Percentiles rank a stretch among this genome's conserved stretches.
Evolutionary conservation across 2,329 filamentous ascomycete species (phyloP).

Genomic region (Penicillium rolfsii): DNA sequence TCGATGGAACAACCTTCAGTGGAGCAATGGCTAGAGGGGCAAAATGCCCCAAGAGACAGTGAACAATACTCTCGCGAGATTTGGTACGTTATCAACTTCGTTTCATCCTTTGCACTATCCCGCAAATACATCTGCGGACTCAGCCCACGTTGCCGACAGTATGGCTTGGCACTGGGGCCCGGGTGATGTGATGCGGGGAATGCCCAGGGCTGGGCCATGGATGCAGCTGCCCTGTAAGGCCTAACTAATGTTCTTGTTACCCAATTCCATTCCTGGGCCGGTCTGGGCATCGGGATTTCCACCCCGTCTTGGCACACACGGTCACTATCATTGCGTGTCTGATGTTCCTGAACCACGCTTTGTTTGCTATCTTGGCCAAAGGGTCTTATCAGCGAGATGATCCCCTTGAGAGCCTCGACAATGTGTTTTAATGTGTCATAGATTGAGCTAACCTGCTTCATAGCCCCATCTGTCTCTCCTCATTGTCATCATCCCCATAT

Average conservation of each 20-base stretch:
- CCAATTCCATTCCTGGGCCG: conserved; percentile 1
- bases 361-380: background rate
- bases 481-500: conserved; percentile 28
- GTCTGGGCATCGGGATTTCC: conserved; percentile 10
- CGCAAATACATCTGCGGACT: background rate
- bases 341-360: conserved; percentile 2
- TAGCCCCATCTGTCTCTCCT: conserved; percentile 37
- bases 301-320: background rate
- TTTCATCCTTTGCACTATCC: conserved; percentile 6
- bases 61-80: conserved; percentile 31
- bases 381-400: background rate
- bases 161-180: conserved; percentile 22
- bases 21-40: conserved; percentile 35
- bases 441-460: conserved; percentile 20
- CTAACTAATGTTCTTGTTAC: background rate
- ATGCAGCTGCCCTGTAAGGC: conserved; percentile 13
- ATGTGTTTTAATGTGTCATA: background rate
- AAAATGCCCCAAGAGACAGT: conserved; percentile 22
- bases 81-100: conserved; percentile 29
- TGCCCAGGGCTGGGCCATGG: conserved; percentile 21
- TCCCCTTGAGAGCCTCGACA: background rate
- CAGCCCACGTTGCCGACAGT: background rate
- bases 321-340: background rate
- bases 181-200: conserved; percentile 24
- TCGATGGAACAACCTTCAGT: conserved; percentile 26